These are phyloP conservation scores for Xylariaceae sp. DNA, from an alignment of 2,329 filamentous ascomycete species.

Conservation along the genomic window DNA sequence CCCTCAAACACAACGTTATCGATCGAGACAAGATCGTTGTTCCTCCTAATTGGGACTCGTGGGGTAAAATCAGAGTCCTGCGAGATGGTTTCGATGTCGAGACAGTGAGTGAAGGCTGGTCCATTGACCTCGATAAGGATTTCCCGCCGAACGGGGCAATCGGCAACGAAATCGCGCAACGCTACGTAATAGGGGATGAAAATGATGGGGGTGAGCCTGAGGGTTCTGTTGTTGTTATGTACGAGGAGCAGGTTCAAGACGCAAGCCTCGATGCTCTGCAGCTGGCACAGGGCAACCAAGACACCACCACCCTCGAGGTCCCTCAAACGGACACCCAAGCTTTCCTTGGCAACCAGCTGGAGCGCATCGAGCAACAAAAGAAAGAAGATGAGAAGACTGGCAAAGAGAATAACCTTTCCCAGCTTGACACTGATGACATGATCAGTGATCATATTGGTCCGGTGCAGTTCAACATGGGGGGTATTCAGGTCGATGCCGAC, in stretches of 20 bases:
- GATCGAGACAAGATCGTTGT: conserved; percentile 93
- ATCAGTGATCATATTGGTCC: conserved; percentile 83
- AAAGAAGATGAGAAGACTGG: conserved; percentile 46
- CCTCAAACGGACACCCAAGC: conserved; percentile 70
- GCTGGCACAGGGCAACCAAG: conserved; percentile 43
- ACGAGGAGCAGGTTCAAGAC: conserved; percentile 76
- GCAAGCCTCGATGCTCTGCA: conserved; percentile 61
- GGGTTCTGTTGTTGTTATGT: conserved; percentile 65
- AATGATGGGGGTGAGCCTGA: conserved; percentile 36
- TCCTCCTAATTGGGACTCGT: conserved; percentile 96
- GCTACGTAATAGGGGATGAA: conserved; percentile 23
- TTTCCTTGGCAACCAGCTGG: conserved; percentile 72
- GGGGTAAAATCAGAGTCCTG: conserved; percentile 92
- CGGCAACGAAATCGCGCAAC: conserved; percentile 18
- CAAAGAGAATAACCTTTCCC: conserved; percentile 28
- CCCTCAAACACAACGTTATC: conserved; percentile 84
- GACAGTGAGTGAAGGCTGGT: conserved; percentile 78
- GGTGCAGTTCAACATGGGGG: conserved; percentile 97
- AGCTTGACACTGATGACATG: conserved; percentile 32
- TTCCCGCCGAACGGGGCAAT: conserved; percentile 31
- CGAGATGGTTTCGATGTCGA: conserved; percentile 92
- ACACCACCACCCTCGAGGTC: conserved; percentile 52
- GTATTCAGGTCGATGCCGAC: conserved; percentile 92
- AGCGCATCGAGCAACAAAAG: conserved; percentile 64
- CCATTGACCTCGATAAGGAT: conserved; percentile 68